These are phyloP conservation scores for Bimuria novae-zelandiae DNA, from an alignment of 2,329 filamentous ascomycete species.

Conservation along the genomic window DNA sequence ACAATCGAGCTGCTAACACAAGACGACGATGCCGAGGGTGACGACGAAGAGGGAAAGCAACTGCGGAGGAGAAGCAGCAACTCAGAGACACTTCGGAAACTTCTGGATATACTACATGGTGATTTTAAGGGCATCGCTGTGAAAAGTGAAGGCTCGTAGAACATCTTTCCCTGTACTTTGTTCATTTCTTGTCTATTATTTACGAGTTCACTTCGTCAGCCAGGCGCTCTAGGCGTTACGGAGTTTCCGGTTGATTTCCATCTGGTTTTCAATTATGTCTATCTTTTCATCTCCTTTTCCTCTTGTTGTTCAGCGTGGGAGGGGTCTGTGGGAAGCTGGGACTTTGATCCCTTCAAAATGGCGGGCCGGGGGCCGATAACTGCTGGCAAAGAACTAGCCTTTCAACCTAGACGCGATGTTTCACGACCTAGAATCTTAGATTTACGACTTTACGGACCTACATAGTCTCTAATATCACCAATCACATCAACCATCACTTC, in stretches of 20 bases:
- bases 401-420: slow-evolving; percentile 9
- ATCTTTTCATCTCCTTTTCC: neutral
- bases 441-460: neutral
- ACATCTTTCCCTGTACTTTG: neutral
- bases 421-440: slow-evolving; percentile 8
- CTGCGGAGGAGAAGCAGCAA: slow-evolving; percentile 32
- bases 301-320: slow-evolving; percentile 10
- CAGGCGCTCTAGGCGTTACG: slow-evolving; percentile 16
- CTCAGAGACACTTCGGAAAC: slow-evolving; percentile 43
- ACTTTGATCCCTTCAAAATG: slow-evolving; percentile 14
- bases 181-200: slow-evolving; percentile 18
- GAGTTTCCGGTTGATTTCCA: too few species aligned
- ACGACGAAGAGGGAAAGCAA: slow-evolving; percentile 29
- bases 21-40: slow-evolving; percentile 40
- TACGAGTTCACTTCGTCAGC: slow-evolving; percentile 18
- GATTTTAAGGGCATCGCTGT: slow-evolving; percentile 37
- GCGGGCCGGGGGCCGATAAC: neutral
- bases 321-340: slow-evolving; percentile 8
- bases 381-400: neutral
- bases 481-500: neutral
- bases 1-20: slow-evolving; percentile 45
- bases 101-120: slow-evolving; percentile 46
- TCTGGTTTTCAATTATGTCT: slow-evolving; percentile 2
- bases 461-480: slow-evolving; percentile 3
- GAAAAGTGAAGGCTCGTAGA: slow-evolving; percentile 27